A percentile compares a stretch with the other conserved stretches of the same genome.
These are phyloP conservation scores for Aspergillus sp. DNA, from an alignment of 2,329 filamentous ascomycete species.

Conservation along the genomic window DNA sequence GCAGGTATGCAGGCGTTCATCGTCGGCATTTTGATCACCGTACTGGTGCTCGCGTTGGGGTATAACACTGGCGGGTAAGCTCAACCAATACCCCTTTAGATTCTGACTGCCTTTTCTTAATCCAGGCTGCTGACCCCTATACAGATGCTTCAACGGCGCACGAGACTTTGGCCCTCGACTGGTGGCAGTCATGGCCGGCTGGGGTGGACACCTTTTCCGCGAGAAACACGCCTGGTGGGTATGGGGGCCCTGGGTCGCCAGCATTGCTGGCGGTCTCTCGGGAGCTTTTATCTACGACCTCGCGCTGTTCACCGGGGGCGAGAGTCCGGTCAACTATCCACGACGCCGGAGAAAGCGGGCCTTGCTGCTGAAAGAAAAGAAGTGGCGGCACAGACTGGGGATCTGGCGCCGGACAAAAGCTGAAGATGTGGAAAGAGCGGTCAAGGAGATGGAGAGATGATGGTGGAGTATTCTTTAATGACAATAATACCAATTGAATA, in stretches of 20 bases:
- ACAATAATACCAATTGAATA: no score
- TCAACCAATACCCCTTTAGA: no score
- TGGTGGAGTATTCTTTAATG: no score
- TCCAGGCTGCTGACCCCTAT: not conserved
- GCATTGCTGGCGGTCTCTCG: constrained; percentile 31
- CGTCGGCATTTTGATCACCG: constrained; percentile 14
- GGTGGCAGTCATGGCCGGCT: constrained; percentile 32
- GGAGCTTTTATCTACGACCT: constrained; percentile 36
- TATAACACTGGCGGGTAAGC: constrained; percentile 37
- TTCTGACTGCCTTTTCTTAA: not conserved
- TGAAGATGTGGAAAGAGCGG: constrained; percentile 19
- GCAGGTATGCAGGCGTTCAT: constrained; percentile 41
- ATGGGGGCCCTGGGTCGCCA: constrained; percentile 36
- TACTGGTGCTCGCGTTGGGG: constrained; percentile 21
- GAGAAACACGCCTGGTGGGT: constrained; percentile 33
- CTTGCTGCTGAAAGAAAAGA: constrained; percentile 28
- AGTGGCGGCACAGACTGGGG: constrained; percentile 17
- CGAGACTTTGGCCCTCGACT: constrained; percentile 37
- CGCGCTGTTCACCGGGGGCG: constrained; percentile 39
- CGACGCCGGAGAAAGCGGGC: constrained; percentile 39
- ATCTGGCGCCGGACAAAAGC: constrained; percentile 12
- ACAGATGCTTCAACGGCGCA: constrained; percentile 33
- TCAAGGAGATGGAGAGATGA: not conserved
- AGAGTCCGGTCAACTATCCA: constrained; percentile 43
- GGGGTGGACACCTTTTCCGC: constrained; percentile 26